Conservation (phyloP, 495 filamentous ascomycete genomes). For the Acidomyces sp. region DNA sequence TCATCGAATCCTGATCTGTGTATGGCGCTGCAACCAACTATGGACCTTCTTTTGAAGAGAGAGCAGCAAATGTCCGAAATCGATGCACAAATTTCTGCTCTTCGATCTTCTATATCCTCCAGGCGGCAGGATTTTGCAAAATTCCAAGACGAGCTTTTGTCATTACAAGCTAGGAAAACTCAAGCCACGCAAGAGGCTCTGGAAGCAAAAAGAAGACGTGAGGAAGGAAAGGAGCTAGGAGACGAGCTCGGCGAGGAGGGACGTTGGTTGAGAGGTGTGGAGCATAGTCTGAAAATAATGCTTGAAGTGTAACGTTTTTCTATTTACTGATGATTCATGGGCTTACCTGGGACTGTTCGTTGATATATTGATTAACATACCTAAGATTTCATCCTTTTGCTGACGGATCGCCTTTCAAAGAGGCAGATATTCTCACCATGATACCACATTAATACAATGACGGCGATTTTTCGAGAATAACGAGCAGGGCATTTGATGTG, state of each 20-base stretch:
- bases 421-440: no score
- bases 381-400: no score
- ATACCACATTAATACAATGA: no score
- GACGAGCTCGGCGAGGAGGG: slow-evolving; percentile 76
- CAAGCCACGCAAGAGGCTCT: slow-evolving; percentile 55
- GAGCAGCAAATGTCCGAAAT: slow-evolving; percentile 51
- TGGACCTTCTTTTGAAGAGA: slow-evolving; percentile 41
- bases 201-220: slow-evolving; percentile 69
- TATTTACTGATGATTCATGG: no score
- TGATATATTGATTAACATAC: no score
- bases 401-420: no score
- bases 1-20: slow-evolving; percentile 30
- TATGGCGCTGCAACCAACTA: slow-evolving; percentile 47
- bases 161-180: slow-evolving; percentile 56
- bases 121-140: slow-evolving; percentile 61
- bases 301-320: slow-evolving; percentile 40
- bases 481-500: no score
- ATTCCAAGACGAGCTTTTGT: slow-evolving; percentile 55
- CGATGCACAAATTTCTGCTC: slow-evolving; percentile 51
- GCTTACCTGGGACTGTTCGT: no score
- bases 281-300: slow-evolving; percentile 53
- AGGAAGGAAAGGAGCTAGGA: slow-evolving; percentile 50
- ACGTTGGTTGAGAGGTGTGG: slow-evolving; percentile 65
- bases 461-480: no score
- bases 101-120: slow-evolving; percentile 52